A percentile compares a stretch with the other conserved stretches of the same genome.
These are phyloP conservation scores for Entoloma clypeatum DNA, from an alignment of 1,284 basidiomycete species.

Conservation along the genomic window DNA sequence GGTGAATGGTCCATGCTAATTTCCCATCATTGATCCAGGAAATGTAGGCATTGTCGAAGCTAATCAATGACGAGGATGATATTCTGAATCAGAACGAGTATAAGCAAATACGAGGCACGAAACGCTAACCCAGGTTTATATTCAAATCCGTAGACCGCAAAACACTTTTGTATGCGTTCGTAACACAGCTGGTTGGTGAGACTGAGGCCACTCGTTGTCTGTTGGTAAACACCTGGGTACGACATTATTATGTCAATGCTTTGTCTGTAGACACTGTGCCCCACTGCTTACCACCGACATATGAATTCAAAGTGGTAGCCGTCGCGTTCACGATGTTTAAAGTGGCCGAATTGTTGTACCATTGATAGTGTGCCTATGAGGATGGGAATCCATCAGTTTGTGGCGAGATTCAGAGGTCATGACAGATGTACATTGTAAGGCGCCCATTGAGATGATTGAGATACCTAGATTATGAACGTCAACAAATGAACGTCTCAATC, in stretches of 20 bases:
- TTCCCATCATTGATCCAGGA: constrained; percentile 73
- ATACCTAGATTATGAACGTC: constrained; percentile 37
- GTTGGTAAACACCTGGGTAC: constrained; percentile 39
- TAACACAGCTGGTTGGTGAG: constrained; percentile 50
- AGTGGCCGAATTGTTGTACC: constrained; percentile 42
- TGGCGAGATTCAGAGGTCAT: not conserved
- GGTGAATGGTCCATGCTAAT: constrained; percentile 71
- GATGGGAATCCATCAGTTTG: not conserved
- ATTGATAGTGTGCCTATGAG: constrained; percentile 41
- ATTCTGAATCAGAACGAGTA: not conserved
- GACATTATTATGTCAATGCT: not conserved
- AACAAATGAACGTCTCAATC: constrained; percentile 12
- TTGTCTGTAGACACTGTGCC: not conserved
- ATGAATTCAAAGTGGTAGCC: constrained; percentile 36
- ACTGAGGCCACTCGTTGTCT: constrained; percentile 49
- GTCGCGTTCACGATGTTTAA: constrained; percentile 40
- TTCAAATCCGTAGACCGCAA: constrained; percentile 47
- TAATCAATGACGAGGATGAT: constrained; percentile 22
- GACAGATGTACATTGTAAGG: constrained; percentile 35
- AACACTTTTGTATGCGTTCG: constrained; percentile 43
- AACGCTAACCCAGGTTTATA: constrained; percentile 38
- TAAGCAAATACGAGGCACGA: constrained; percentile 1
- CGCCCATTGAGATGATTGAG: constrained; percentile 63
- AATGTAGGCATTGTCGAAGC: constrained; percentile 66
- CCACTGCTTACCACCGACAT: constrained; percentile 41